Evolutionary conservation across 768 basidiomycete species (phyloP), one percentile per base, ranked within the genome.

Genomic region (Lactarius pseudohatsudake): DNA sequence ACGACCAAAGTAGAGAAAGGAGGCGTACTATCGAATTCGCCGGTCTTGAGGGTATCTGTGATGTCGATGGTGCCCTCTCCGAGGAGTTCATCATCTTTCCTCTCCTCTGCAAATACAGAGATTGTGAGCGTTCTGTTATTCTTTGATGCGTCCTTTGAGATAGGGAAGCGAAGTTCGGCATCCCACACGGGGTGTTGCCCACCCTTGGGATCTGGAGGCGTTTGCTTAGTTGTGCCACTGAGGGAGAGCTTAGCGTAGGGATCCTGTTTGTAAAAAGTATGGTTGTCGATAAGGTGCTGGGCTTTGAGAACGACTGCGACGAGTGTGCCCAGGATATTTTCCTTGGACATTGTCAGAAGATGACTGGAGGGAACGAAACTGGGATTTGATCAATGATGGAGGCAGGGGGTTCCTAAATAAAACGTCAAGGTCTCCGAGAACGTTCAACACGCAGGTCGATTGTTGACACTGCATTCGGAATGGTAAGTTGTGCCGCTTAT

Each of bases 171-270:
- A 61, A 96, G 76, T 76, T 97, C 94, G 40, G 86, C 86, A 74
- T 97, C 95, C 94, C 95, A 98, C 66, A 88, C 85, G 2, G 96
- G 96, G 76, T 92, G 90, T 74, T 98, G 96, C 0, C 96, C 96
- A 2, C 95, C 95, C 74, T 89, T 93, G 70, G 86, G 81, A 72
- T 93, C 90, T 66, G 87, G 82, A 61, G 84, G 80, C 0, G 93
- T 94, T 64, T 84, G 84, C 73, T 91, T 86, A 60, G 83, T 86
- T 20, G 79, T 79, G 45, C 86, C 86, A 75, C 80, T 77, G 65
- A 95, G 77, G 2, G 80, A 78, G 7, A 86, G 80, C 69, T 89
- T 83, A 3, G 87, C 88, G 74, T 88, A 96, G 1, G 91, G 94
- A 76, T 96, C 91, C 74, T 96, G 94, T 76, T 97, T 98, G 76